Evolutionary conservation across 345 rosid species (phyloP), one percentile per base, ranked within the genome.

Genomic region (Hibiscus trionum): DNA sequence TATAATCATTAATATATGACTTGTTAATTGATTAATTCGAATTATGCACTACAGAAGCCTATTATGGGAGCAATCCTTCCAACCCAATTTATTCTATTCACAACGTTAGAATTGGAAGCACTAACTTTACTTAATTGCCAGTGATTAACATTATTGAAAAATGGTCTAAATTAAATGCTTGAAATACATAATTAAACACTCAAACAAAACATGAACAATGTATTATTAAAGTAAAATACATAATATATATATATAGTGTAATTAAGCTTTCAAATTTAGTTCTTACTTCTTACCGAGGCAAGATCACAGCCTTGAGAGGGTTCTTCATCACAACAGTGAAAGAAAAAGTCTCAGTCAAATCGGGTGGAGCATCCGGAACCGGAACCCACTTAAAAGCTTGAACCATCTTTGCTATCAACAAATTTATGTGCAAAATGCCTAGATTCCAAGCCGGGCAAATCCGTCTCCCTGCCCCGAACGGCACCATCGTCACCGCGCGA

Each of bases 291-390:
- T 58, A 76, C 80, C 98, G 82, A 6, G 92, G 85, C 58, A 81
- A 16, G 46, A 91, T 78, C 33, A 75, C 78, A 5, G 96, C 93
- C 83, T 85, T 90, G 31, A 94, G 91, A 35, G 97, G 84, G 63
- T 86, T 85, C 77, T 94, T 94, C 98, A 90, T 90, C 47, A 94
- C 93, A 35, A 94, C 97, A 0, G 98, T 94, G 73, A 94, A 94
- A 27, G 97, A 93, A 26, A 84, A 94, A 12, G 93, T 84, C 90
- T 91, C 93, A 3, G 88, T 77, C 75, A 90, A 90, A 85, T 89
- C 96, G 61, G 97, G 98, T 65, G 93, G 90, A 57, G 60, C 7
- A 7, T 69, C 84, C 3, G 96, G 84, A 39, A 78, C 79, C 11
- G 92, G 91, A 9, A 86, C 16, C 98, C 97, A 94, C 69, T 82